Evolutionary conservation across 768 basidiomycete species (phyloP).

Genomic region (Trametes maxima): DNA sequence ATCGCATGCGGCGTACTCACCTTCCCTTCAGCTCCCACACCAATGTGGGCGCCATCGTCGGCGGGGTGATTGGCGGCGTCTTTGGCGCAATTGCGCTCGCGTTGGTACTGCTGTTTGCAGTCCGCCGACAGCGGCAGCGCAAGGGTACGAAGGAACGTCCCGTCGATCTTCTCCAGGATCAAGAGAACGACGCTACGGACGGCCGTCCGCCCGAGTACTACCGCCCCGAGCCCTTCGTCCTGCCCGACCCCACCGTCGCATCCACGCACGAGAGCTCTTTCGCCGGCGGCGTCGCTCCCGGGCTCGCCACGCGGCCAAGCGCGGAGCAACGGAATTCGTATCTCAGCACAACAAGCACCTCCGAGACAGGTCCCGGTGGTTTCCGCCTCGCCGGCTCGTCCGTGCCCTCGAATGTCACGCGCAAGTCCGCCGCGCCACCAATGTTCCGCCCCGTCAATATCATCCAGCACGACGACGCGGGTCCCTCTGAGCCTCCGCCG

Average conservation of each 20-base stretch:
- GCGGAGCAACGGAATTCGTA: constrained; percentile 26
- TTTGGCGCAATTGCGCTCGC: constrained; percentile 43
- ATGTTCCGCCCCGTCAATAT: constrained; percentile 73
- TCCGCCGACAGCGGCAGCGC: constrained; percentile 45
- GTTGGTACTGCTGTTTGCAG: constrained; percentile 50
- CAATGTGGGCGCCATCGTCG: constrained; percentile 26
- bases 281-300: constrained; percentile 2
- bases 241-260: constrained; percentile 58
- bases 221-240: constrained; percentile 74
- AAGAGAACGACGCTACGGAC: constrained; percentile 46
- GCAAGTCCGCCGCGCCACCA: constrained; percentile 49
- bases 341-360: constrained; percentile 21
- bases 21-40: constrained; percentile 24
- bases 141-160: constrained; percentile 55
- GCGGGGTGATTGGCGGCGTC: constrained; percentile 63
- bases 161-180: constrained; percentile 65
- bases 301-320: constrained; percentile 16
- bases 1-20: neutral
- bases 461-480: constrained; percentile 85
- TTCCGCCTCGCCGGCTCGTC: constrained; percentile 25
- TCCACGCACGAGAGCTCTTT: constrained; percentile 39
- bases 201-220: constrained; percentile 71
- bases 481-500: constrained; percentile 47
- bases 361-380: constrained; percentile 14
- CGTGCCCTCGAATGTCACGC: constrained; percentile 39